phyloP scores from a whole-genome alignment of 257 asterid species.

The Salvia hispanica region DNA sequence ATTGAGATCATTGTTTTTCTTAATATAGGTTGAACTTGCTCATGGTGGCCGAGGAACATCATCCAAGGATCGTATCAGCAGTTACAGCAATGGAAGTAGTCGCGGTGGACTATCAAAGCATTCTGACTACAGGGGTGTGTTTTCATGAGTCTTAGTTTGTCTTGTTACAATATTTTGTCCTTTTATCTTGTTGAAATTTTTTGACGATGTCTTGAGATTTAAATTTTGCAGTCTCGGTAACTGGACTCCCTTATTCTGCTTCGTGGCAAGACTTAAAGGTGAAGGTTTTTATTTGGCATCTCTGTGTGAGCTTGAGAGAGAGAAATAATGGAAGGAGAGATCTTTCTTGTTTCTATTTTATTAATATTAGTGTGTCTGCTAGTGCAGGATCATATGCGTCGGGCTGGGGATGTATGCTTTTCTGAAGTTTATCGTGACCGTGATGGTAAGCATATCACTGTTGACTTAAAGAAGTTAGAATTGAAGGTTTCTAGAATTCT shows the following conservation, averaged over 20 bases:
- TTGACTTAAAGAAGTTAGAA: background rate
- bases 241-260: conserved; percentile 86
- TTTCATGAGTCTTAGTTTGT: background rate
- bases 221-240: conserved; percentile 58
- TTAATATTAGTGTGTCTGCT: background rate
- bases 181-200: background rate
- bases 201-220: conserved; percentile 1
- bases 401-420: conserved; percentile 90
- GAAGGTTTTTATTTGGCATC: background rate
- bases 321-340: conserved; percentile 16
- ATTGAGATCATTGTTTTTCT: background rate
- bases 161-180: conserved; percentile 2
- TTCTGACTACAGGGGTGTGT: conserved; percentile 70
- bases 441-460: conserved; percentile 43
- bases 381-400: conserved; percentile 84
- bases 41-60: conserved; percentile 78
- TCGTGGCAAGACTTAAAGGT: conserved; percentile 97
- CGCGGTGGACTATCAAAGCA: conserved; percentile 70
- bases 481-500: background rate
- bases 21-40: conserved; percentile 73
- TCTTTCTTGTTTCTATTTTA: background rate
- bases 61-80: conserved; percentile 58
- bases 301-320: background rate
- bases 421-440: conserved; percentile 82
- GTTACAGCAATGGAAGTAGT: conserved; percentile 63